phyloP scores from a whole-genome alignment of 139 green algal species.

The Coccomyxa sp. region DNA sequence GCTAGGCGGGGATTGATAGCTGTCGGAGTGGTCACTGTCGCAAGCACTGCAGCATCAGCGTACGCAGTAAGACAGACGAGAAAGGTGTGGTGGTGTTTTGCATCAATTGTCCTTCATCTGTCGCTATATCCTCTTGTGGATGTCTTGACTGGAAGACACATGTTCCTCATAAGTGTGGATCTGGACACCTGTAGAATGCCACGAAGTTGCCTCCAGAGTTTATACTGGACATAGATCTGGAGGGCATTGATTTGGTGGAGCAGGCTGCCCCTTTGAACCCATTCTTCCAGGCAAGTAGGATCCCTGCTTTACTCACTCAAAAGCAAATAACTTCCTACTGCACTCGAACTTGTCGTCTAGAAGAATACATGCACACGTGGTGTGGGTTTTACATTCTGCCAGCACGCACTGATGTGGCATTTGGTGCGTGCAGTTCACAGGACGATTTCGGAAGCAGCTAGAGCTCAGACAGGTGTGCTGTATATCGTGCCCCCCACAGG shows the following conservation, averaged over 20 bases:
- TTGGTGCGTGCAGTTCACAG: not conserved
- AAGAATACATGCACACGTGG: not conserved
- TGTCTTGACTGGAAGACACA: too few species aligned
- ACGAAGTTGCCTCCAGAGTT: slow-evolving; percentile 37
- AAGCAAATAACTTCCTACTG: not conserved
- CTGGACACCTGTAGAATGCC: not conserved
- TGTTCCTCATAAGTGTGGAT: too few species aligned
- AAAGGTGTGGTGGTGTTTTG: too few species aligned
- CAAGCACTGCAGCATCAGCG: too few species aligned
- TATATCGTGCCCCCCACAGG: not conserved
- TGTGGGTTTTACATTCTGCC: too few species aligned
- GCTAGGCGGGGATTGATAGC: too few species aligned
- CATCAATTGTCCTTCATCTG: too few species aligned
- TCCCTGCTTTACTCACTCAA: not conserved
- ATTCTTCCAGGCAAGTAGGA: not conserved
- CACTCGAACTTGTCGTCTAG: not conserved
- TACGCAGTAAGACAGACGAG: too few species aligned
- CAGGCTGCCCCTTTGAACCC: slow-evolving; percentile 4
- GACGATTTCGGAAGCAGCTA: not conserved
- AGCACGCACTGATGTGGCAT: too few species aligned
- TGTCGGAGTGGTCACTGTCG: too few species aligned
- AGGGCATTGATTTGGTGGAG: slow-evolving; percentile 42
- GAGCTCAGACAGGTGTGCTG: slow-evolving; percentile 2
- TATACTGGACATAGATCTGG: slow-evolving; percentile 49
- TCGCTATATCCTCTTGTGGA: too few species aligned